Conservation (phyloP, 2,329 filamentous ascomycete species). For the Pseudogymnoascus sp. region DNA sequence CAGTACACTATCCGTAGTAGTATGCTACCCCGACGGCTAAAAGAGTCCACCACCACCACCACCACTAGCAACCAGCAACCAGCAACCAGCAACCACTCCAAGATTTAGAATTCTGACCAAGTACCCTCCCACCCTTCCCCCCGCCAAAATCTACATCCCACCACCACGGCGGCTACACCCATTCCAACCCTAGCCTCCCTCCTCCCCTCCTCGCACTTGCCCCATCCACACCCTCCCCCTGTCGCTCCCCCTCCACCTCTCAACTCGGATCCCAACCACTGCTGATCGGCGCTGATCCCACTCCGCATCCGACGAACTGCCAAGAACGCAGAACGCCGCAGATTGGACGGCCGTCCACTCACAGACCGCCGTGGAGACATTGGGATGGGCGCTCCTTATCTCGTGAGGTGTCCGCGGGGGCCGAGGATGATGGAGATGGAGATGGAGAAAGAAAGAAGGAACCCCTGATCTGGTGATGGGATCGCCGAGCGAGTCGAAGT, state of each 20-base stretch:
- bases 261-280: not conserved
- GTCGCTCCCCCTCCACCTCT: not conserved
- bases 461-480: not conserved
- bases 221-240: too few relatives aligned
- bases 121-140: not conserved
- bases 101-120: conserved; percentile 4
- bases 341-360: not conserved
- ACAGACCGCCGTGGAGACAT: not conserved
- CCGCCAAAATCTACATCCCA: not conserved
- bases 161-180: not conserved
- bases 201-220: too few relatives aligned
- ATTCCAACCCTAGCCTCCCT: not conserved
- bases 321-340: not conserved
- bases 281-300: not conserved
- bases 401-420: not conserved
- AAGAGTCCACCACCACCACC: not conserved
- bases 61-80: too few relatives aligned
- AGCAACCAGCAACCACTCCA: not conserved
- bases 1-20: not conserved
- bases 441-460: too few relatives aligned
- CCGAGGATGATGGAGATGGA: not conserved
- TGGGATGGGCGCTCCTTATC: not conserved
- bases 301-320: not conserved
- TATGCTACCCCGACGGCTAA: not conserved
- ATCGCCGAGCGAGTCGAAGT: not conserved